These are phyloP conservation scores for Aspergillus fischeri DNA, from an alignment of 2,329 filamentous ascomycete genomes.

Conservation along the genomic window DNA sequence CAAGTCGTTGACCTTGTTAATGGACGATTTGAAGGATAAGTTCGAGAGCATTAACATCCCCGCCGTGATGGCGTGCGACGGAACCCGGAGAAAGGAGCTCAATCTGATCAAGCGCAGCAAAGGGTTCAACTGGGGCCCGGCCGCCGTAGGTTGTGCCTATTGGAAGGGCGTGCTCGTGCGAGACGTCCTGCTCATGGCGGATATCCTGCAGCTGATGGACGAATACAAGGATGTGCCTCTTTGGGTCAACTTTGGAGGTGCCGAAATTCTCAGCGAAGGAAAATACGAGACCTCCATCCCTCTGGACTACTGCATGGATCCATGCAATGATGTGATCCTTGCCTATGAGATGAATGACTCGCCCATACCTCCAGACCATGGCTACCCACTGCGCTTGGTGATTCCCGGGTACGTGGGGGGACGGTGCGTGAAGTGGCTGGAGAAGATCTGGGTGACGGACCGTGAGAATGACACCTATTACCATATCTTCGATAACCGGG, in stretches of 20 bases:
- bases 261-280: slow-evolving; percentile 45
- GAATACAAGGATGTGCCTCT: slow-evolving; percentile 17
- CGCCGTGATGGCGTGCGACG: slow-evolving; percentile 47
- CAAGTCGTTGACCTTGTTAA: slow-evolving; percentile 35
- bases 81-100: slow-evolving; percentile 50
- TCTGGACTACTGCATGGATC: slow-evolving; percentile 47
- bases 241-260: slow-evolving; percentile 50
- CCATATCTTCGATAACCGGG: slow-evolving; percentile 50
- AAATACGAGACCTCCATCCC: slow-evolving; percentile 49
- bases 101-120: slow-evolving; percentile 49
- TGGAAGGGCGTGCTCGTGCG: slow-evolving; percentile 48
- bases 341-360: slow-evolving; percentile 41
- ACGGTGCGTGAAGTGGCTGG: slow-evolving; percentile 42
- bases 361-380: slow-evolving; percentile 41
- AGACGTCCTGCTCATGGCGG: slow-evolving; percentile 44
- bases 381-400: slow-evolving; percentile 41
- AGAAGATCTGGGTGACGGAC: slow-evolving; percentile 38
- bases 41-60: slow-evolving; percentile 48
- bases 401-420: slow-evolving; percentile 43
- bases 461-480: slow-evolving; percentile 42
- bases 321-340: slow-evolving; percentile 47
- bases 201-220: slow-evolving; percentile 24
- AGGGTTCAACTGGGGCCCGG: slow-evolving; percentile 47
- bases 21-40: slow-evolving; percentile 44
- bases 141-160: slow-evolving; percentile 47